A percentile compares a stretch with the other conserved stretches of the same genome.
phyloP scores from a whole-genome alignment of 352 stramenopile species.

The Pythium rishiriense region DNA sequence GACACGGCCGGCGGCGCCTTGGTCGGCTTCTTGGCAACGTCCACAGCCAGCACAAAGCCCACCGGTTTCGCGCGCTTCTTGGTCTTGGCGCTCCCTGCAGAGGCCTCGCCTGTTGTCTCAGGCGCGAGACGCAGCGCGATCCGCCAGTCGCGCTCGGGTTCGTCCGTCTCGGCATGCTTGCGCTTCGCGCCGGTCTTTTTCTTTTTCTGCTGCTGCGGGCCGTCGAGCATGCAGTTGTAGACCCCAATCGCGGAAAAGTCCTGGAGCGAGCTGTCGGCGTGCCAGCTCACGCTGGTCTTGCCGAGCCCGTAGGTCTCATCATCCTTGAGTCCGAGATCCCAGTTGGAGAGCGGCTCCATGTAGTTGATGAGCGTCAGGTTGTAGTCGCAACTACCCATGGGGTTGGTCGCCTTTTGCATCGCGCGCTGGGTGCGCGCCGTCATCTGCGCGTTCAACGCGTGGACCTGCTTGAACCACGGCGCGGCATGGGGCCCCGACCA shows the following conservation, averaged over 20 bases:
- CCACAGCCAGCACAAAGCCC: neutral
- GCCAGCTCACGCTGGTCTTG: conserved; percentile 70
- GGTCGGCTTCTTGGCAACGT: neutral
- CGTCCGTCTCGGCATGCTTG: conserved; percentile 3
- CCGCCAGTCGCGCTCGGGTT: conserved; percentile 42
- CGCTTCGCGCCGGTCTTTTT: conserved; percentile 10
- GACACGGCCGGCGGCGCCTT: conserved; percentile 22
- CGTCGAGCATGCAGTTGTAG: conserved; percentile 64
- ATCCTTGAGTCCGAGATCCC: conserved; percentile 51
- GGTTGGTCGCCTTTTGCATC: conserved; percentile 22
- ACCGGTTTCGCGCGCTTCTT: conserved; percentile 13
- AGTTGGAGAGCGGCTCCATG: conserved; percentile 39
- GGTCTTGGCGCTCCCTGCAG: conserved; percentile 4
- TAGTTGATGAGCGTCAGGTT: conserved; percentile 67
- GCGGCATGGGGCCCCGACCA: conserved; percentile 40
- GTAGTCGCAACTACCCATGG: conserved; percentile 39
- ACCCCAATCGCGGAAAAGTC: conserved; percentile 81
- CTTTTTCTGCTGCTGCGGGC: conserved; percentile 20
- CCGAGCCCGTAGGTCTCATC: conserved; percentile 43
- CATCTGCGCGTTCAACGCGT: conserved; percentile 25
- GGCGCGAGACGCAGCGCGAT: conserved; percentile 60
- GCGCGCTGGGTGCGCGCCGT: conserved; percentile 21
- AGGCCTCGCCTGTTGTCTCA: conserved; percentile 18
- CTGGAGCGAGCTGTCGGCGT: conserved; percentile 81
- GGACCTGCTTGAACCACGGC: conserved; percentile 23